Percentiles rank a stretch among this genome's conserved stretches.
Conservation (phyloP, 2,329 filamentous ascomycete genomes). For the Phialophora verrucosa region DNA sequence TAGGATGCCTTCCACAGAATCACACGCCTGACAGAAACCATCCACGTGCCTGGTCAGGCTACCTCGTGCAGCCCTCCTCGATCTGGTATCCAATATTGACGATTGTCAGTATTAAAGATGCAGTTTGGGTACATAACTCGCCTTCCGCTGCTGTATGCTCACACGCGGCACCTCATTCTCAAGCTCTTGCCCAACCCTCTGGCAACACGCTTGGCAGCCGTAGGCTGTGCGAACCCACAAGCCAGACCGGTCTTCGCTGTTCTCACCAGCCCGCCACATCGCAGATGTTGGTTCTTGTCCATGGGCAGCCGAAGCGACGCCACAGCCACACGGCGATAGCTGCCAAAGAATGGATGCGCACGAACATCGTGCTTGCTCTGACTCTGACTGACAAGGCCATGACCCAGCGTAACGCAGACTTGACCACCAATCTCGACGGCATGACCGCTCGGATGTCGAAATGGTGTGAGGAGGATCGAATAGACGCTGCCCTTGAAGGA, state of each 20-base stretch:
- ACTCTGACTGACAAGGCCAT: slow-evolving; percentile 54
- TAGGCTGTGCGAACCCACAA: slow-evolving; percentile 33
- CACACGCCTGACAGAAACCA: background rate
- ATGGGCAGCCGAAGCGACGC: slow-evolving; percentile 48
- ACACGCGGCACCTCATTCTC: slow-evolving; percentile 12
- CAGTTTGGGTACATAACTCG: background rate
- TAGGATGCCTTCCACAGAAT: background rate
- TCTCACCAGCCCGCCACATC: slow-evolving; percentile 53
- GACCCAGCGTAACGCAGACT: slow-evolving; percentile 65
- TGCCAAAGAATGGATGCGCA: slow-evolving; percentile 62
- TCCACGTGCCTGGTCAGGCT: background rate
- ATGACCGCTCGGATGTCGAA: slow-evolving; percentile 48
- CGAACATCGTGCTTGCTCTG: slow-evolving; percentile 49
- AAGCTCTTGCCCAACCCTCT: background rate
- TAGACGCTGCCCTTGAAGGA: slow-evolving; percentile 59
- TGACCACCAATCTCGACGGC: slow-evolving; percentile 51
- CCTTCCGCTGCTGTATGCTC: background rate
- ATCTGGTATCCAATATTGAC: background rate
- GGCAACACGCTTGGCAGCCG: background rate
- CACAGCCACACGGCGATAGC: slow-evolving; percentile 53
- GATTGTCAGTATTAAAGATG: background rate
- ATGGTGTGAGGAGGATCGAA: slow-evolving; percentile 61
- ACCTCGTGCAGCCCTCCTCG: background rate
- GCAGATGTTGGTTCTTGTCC: slow-evolving; percentile 50
- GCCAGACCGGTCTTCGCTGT: slow-evolving; percentile 48